These are phyloP conservation scores for Oryza glaberrima DNA, from an alignment of 176 grass and related monocot genomes.

Conservation along the genomic window DNA sequence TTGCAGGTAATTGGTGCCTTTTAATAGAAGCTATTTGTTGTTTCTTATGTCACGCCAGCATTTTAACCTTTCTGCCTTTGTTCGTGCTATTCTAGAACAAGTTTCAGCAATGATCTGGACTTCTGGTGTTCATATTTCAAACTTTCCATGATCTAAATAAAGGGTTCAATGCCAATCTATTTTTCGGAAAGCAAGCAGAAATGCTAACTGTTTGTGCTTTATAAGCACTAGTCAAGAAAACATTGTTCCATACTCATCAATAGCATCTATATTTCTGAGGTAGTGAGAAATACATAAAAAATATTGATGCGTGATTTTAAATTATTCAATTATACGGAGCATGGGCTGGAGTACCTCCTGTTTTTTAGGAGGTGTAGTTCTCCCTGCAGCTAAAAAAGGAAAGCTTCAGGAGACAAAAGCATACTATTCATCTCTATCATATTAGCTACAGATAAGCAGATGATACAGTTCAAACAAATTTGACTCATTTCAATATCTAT, in stretches of 20 bases:
- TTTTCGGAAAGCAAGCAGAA: not conserved
- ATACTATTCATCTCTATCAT: not conserved
- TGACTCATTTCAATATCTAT: not conserved
- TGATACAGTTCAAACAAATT: not conserved
- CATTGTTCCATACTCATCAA: not conserved
- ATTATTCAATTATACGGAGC: slow-evolving; percentile 16
- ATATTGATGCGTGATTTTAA: not conserved
- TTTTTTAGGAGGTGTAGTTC: not conserved
- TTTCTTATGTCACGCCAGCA: not conserved
- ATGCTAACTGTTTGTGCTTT: slow-evolving; percentile 3
- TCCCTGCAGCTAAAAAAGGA: not conserved
- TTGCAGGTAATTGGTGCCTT: slow-evolving; percentile 65
- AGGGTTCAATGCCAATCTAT: not conserved
- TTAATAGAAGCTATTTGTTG: slow-evolving; percentile 14
- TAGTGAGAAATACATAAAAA: not conserved
- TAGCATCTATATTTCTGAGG: not conserved
- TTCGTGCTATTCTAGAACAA: slow-evolving; percentile 24
- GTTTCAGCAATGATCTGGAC: not conserved
- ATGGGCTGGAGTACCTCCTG: not conserved
- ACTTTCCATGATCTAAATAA: slow-evolving; percentile 21
- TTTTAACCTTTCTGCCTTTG: not conserved
- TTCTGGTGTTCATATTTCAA: not conserved
- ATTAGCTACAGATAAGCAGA: slow-evolving; percentile 17
- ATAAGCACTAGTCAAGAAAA: not conserved
- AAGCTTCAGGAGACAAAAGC: not conserved